These are phyloP conservation scores for Kockovaella imperatae DNA, from an alignment of 768 basidiomycete genomes.

Conservation along the genomic window DNA sequence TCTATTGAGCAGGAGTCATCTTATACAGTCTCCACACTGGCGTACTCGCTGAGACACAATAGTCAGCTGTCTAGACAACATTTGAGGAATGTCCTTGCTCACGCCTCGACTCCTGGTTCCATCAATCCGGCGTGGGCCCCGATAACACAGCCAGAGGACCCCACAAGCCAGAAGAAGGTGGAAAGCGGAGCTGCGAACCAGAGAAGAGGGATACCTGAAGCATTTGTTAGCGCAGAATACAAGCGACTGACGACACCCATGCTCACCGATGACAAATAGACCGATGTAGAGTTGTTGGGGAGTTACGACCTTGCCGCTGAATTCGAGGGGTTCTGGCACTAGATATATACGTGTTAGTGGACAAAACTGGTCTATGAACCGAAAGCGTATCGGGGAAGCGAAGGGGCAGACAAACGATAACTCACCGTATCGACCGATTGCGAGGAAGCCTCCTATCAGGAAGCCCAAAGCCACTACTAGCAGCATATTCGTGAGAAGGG, in stretches of 20 bases:
- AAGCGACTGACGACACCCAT: background rate
- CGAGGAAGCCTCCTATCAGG: constrained; percentile 81
- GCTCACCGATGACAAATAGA: constrained; percentile 66
- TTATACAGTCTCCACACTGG: constrained; percentile 32
- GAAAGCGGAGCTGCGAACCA: constrained; percentile 53
- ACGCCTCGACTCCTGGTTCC: constrained; percentile 87
- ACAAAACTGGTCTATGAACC: too few relatives aligned
- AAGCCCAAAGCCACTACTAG: constrained; percentile 77
- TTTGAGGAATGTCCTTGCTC: background rate
- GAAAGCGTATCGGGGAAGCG: background rate
- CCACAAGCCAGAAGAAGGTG: constrained; percentile 91
- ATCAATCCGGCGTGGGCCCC: constrained; percentile 77
- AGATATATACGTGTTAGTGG: background rate
- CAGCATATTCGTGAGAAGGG: constrained; percentile 66
- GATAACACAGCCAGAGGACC: constrained; percentile 74
- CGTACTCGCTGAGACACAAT: constrained; percentile 27
- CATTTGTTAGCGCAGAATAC: background rate
- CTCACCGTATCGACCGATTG: constrained; percentile 83
- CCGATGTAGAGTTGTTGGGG: constrained; percentile 81
- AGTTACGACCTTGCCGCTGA: constrained; percentile 72
- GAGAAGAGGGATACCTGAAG: constrained; percentile 68
- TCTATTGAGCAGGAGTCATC: too few relatives aligned
- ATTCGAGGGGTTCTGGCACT: constrained; percentile 79
- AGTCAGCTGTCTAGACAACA: background rate
- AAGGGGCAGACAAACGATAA: constrained; percentile 8